Base-by-base conservation (phyloP, 2,329 filamentous ascomycete species). In the Mariannaea sp. region DNA sequence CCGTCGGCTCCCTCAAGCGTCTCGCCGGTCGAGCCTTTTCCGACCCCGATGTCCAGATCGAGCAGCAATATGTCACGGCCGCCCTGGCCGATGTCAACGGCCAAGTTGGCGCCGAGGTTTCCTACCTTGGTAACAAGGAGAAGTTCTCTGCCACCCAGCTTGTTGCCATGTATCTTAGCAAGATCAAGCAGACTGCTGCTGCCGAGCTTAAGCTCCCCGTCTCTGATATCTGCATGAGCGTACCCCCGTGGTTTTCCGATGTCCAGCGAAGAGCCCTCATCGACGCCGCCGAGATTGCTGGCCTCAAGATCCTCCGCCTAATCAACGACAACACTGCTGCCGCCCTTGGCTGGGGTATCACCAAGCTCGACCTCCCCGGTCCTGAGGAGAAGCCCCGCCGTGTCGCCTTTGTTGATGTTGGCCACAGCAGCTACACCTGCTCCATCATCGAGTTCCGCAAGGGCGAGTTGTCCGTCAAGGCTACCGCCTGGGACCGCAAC, bases 241-340 rank as follows among this genome's bases (percentile, higher is more conserved):
- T 95, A 44, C 94, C 94, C 38, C 87, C 92, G 14, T 99, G 94
- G 94, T 99, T 96, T 80, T 96, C 92, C 57, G 94, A 99, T 73
- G 78, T 88, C 57, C 94, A 99, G 82, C 89, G 94, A 71, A 86
- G 94, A 69, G 86, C 85, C 65, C 81, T 99, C 59, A 82, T 97
- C 67, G 93, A 97, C 70, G 93, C 94, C 54, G 85, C 92, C 65
- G 92, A 97, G 71, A 90, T 99, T 67, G 91, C 93, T 53, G 93
- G 92, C 56, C 82, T 99, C 68, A 97, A 96, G 79, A 81, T 92
- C 32, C 87, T 99, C 61, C 87, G 94, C 57, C 82, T 99, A 59
- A 95, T 99, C 82, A 99, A 99, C 78, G 94, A 97, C 78, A 97
- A 91, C 64, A 97, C 94, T 45, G 94, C 94, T 56, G 92, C 92